These are phyloP conservation scores for Fusarium tupiense DNA, from an alignment of 2,329 filamentous ascomycete genomes.

Conservation along the genomic window DNA sequence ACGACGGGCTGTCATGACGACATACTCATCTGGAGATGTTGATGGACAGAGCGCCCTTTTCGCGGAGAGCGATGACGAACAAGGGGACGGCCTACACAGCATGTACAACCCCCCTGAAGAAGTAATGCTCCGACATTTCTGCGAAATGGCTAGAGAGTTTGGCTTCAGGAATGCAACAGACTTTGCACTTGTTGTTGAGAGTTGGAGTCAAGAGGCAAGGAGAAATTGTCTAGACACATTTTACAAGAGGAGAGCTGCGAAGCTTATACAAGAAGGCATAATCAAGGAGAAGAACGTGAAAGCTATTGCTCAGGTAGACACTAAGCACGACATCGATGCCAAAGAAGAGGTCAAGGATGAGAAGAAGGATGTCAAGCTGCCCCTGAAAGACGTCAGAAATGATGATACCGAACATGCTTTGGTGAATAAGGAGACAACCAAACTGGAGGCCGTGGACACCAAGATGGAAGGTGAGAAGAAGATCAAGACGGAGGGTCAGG, in stretches of 20 bases:
- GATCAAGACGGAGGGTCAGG: constrained; percentile 26
- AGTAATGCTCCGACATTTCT: constrained; percentile 85
- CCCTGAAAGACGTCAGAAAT: constrained; percentile 11
- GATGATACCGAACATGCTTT: constrained; percentile 8
- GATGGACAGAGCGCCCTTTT: constrained; percentile 68
- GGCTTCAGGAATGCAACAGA: constrained; percentile 80
- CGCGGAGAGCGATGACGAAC: constrained; percentile 56
- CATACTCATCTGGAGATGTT: constrained; percentile 54
- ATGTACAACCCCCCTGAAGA: constrained; percentile 77
- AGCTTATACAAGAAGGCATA: constrained; percentile 49
- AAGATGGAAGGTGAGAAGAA: constrained; percentile 27
- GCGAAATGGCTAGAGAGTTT: constrained; percentile 84
- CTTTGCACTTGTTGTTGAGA: constrained; percentile 90
- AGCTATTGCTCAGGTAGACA: constrained; percentile 30
- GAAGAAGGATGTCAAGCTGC: constrained; percentile 15
- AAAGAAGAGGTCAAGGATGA: constrained; percentile 27
- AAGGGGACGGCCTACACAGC: constrained; percentile 46
- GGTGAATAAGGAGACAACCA: neutral
- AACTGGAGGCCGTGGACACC: constrained; percentile 7
- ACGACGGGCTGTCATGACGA: constrained; percentile 74
- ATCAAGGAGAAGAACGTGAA: constrained; percentile 41
- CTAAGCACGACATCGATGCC: neutral
- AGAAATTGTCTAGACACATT: constrained; percentile 82
- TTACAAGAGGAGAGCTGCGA: constrained; percentile 73
- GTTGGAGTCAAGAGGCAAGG: constrained; percentile 86